Base-by-base conservation (phyloP, 2,329 filamentous ascomycete genomes). In the Aspergillus sp. region DNA sequence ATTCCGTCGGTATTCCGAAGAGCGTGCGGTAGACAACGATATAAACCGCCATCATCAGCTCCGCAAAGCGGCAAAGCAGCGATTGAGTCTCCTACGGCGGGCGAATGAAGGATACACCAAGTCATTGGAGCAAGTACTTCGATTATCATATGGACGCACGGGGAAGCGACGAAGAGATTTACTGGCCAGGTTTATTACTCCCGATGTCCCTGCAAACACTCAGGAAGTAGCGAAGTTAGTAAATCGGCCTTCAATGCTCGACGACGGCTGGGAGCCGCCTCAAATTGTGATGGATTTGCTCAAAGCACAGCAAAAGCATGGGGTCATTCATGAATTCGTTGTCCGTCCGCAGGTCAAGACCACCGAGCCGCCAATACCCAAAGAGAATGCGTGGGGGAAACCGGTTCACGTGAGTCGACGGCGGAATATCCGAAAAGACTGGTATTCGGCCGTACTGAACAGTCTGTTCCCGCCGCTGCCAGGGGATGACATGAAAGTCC, bases 91-190 rank as follows among this genome's bases (percentile, higher is more conserved):
- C 30, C 61, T 80, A 12, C 56, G 54, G 35, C 70, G 75, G 42
- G 80, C 79, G 19, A 82, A 82, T 54, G 65, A 75, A 48, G 81
- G 80, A 49, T 76, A 80, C 44, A 53, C 64, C 9, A 61, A 62
- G 9, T 69, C 73, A 9, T 60, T 83, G 12, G 65, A 74, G 40
- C 76, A 73, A 46, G 67, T 81, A 7, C 63, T 84, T 19, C 62
- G 71, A 30, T 61, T 73, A 48, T 71, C 79, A 9, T 83, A 83
- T 55, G 81, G 79, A 9, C 73, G 81, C 44, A 68, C 66, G 30
- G 80, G 80, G 6, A 71, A 64, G 52, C 68, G 77, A 30, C 71
- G 77, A 54, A 67, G 74, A 48, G 63, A 73, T 7, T 59, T 83
- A 30, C 45, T 80, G 48, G 48, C 54, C 4, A 56, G 58, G 3